A percentile compares a stretch with the other conserved stretches of the same genome.
These are phyloP conservation scores for Leishmania braziliensis DNA, from an alignment of 208 protist species.

Conservation along the genomic window DNA sequence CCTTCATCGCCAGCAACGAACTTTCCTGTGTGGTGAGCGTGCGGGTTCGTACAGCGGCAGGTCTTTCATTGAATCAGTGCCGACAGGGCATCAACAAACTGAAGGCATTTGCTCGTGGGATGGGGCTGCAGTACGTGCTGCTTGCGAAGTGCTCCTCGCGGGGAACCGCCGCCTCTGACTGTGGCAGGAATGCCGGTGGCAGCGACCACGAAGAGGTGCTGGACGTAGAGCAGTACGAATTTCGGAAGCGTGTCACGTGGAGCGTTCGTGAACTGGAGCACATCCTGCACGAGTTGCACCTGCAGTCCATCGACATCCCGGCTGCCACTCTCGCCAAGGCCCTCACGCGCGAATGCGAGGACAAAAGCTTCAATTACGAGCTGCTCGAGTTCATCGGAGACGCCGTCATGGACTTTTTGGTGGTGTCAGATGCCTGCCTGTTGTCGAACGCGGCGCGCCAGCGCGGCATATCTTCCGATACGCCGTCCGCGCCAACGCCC, in stretches of 20 bases:
- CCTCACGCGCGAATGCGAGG: conserved; percentile 60
- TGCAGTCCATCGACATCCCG: conserved; percentile 17
- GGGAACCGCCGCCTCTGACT: neutral
- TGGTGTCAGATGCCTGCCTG: conserved; percentile 40
- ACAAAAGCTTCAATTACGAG: conserved; percentile 57
- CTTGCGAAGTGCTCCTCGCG: conserved; percentile 3
- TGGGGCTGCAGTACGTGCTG: conserved; percentile 21
- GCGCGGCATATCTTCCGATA: neutral
- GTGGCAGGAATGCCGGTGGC: neutral
- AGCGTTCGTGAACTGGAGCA: conserved; percentile 15
- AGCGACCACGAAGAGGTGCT: neutral
- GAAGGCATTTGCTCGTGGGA: conserved; percentile 21
- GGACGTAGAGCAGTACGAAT: conserved; percentile 15
- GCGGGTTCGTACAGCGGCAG: neutral
- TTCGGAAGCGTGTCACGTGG: conserved; percentile 27
- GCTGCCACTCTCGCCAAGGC: conserved; percentile 26
- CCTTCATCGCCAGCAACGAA: conserved; percentile 19
- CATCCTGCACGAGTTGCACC: conserved; percentile 21
- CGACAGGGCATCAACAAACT: conserved; percentile 19
- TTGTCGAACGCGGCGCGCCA: conserved; percentile 16
- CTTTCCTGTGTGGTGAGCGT: conserved; percentile 23
- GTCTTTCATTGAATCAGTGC: conserved; percentile 4
- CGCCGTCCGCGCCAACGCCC: neutral
- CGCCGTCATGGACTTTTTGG: conserved; percentile 70
- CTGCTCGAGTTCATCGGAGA: conserved; percentile 73